Base-by-base conservation (phyloP, 768 basidiomycete genomes). In the Royoungia palumana region DNA sequence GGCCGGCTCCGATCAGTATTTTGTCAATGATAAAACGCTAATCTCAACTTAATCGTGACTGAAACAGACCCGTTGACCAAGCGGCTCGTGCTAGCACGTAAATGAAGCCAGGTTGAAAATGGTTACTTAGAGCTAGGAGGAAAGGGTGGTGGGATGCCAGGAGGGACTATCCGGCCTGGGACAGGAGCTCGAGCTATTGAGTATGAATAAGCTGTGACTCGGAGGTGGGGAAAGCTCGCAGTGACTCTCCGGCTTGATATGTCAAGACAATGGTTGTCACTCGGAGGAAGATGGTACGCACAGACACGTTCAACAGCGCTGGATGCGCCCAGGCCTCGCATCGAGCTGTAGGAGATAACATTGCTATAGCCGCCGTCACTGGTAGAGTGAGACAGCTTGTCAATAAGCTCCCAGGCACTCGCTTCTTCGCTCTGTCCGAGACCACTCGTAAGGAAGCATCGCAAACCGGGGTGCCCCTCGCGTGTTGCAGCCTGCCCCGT, bases 221-320 rank as follows among this genome's bases (percentile, higher is more conserved):
- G n/a, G n/a, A n/a, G n/a, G n/a, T n/a, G n/a, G n/a, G n/a, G n/a
- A n/a, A n/a, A n/a, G n/a, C n/a, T n/a, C n/a, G n/a, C 0, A 86
- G 65, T 3, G 73, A 72, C 63, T 91, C 88, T 42, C 85, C 83
- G 4, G 90, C 90, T 65, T 93, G 90, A 67, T 94, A 93, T 35
- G 94, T 81, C 2, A 87, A 85, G 19, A 91, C 87, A 47, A 93
- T 80, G 1, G 85, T 90, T 3, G 85, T 62, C 30, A 68, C 45
- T 21, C 68, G 64, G 51, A 70, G 65, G 12, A 78, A 66, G 58
- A 88, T 81, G 1, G 87, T 87, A 68, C 0, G 84, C 83, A 39
- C 78, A 81, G 28, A 82, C 82, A 55, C 84, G 89, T 61, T 90
- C 87, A 27, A 84, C 67, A 11, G 87, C 87, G 4, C 86, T 89